Evolutionary conservation across 441 rosid species (phyloP), one percentile per base, ranked within the genome.

Genomic region (Populus hybrid): DNA sequence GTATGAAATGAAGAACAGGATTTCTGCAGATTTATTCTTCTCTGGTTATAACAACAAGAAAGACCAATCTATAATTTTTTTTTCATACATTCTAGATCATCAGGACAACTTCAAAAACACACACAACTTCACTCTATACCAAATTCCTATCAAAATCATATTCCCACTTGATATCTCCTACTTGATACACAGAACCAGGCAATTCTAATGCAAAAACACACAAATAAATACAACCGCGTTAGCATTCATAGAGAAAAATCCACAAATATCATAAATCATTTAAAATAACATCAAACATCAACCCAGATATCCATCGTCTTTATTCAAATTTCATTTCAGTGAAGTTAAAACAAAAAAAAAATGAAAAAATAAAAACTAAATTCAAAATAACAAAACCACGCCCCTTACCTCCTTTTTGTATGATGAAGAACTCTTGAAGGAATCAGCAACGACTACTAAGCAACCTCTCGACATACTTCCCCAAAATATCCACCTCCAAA

Each of bases 401-500:
- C 7, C 38, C 72, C 38, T 42, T 78, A 82, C 85, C 85, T 80
- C 57, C 57, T 4, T 46, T 46, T 46, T 46, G 57, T 46, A 14
- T 14, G 18, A 46, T 1, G 19, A 46, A 12, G 19, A 46, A 32
- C 32, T 18, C 75, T 77, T 84, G 11, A 87, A 76, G 6, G 89
- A 88, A 34, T 88, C 89, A n/a, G 83, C 86, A 75, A 87, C 93
- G 91, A 77, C 81, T 85, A 28, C 86, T 71, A 67, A 94, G 93
- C 35, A 95, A 86, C 85, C 97, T 91, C 87, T 93, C 98, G 14
- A 94, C 98, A 72, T 94, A 91, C 84, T 94, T 94, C 61, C 94
- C 98, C 82, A 94, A 84, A 67, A 94, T 91, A 79, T 94, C 97
- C 78, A 93, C 97, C 87, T 94, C 98, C 82, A 94, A 74, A 82